phyloP scores from a whole-genome alignment of 768 basidiomycete species.

The Naganishia onofrii region DNA sequence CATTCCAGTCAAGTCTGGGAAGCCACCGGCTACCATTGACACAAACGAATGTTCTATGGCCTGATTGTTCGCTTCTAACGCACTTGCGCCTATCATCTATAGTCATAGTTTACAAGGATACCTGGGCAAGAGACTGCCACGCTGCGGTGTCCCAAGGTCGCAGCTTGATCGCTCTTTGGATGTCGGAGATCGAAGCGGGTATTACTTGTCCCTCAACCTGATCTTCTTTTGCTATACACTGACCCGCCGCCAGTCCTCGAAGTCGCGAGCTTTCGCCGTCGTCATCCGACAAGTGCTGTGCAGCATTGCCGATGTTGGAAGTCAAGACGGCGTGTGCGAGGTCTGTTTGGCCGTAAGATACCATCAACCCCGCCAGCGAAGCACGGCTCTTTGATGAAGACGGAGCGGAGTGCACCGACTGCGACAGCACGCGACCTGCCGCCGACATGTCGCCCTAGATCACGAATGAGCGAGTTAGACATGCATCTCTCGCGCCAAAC shows the following conservation, averaged over 20 bases:
- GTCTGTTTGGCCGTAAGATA: conserved; percentile 4
- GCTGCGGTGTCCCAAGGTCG: conserved; percentile 12
- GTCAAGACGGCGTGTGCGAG: not conserved
- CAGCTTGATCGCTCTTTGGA: conserved; percentile 25
- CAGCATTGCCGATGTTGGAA: not conserved
- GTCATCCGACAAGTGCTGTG: not conserved
- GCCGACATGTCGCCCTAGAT: conserved; percentile 12
- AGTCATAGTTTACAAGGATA: not conserved
- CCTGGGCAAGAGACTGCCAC: conserved; percentile 12
- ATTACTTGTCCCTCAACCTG: not conserved
- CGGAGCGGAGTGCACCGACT: conserved; percentile 11
- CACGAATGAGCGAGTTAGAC: not conserved
- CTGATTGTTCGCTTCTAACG: too few relatives aligned
- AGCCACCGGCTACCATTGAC: too few relatives aligned
- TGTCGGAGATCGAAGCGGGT: not conserved
- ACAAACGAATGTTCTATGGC: too few relatives aligned
- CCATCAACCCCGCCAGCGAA: not conserved
- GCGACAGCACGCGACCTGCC: conserved; percentile 5
- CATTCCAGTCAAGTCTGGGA: too few relatives aligned
- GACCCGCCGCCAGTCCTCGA: conserved; percentile 7
- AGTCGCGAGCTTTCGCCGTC: not conserved
- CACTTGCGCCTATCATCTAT: too few relatives aligned
- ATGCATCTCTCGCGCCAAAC: not conserved
- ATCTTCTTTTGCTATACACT: not conserved
- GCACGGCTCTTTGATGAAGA: not conserved